Evolutionary conservation across 2,329 filamentous ascomycete genomes (phyloP).

Genomic region (Fusarium buxicola): DNA sequence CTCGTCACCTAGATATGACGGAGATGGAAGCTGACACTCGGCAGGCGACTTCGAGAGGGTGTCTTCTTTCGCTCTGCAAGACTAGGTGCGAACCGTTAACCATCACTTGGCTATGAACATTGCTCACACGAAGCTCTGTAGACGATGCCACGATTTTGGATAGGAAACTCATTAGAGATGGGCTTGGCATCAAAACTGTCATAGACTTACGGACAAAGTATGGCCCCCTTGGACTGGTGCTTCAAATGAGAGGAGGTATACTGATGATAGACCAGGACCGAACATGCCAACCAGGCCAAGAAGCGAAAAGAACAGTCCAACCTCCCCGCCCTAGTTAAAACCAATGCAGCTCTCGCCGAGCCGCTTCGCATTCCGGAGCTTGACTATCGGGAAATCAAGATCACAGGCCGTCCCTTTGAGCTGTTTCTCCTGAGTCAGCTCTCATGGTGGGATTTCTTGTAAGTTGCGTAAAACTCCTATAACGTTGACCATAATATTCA

Average conservation of each 20-base stretch:
- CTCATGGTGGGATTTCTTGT: conserved; percentile 75
- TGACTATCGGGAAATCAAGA: conserved; percentile 73
- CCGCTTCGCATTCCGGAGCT: conserved; percentile 73
- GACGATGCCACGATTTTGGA: conserved; percentile 80
- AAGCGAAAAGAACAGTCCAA: conserved; percentile 65
- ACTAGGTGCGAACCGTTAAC: conserved; percentile 57
- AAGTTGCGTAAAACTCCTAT: conserved; percentile 40
- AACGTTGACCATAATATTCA: background rate
- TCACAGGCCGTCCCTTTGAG: conserved; percentile 80
- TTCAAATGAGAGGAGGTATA: background rate
- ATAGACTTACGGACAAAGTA: conserved; percentile 85
- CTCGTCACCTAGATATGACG: background rate
- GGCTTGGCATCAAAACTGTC: conserved; percentile 75
- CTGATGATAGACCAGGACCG: conserved; percentile 64
- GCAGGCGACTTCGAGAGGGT: conserved; percentile 67
- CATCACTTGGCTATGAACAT: background rate
- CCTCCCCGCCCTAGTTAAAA: conserved; percentile 51
- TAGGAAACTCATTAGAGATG: conserved; percentile 66
- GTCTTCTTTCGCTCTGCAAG: conserved; percentile 76
- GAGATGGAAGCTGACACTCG: conserved; percentile 2
- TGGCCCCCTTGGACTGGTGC: conserved; percentile 14
- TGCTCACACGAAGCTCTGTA: conserved; percentile 42
- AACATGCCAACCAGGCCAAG: conserved; percentile 75
- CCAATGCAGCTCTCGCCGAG: conserved; percentile 63
- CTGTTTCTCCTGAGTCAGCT: conserved; percentile 74